Percentiles rank a stretch among this genome's conserved stretches.
phyloP scores from a whole-genome alignment of 1,284 basidiomycete species.

The Neolentinus lepideus region DNA sequence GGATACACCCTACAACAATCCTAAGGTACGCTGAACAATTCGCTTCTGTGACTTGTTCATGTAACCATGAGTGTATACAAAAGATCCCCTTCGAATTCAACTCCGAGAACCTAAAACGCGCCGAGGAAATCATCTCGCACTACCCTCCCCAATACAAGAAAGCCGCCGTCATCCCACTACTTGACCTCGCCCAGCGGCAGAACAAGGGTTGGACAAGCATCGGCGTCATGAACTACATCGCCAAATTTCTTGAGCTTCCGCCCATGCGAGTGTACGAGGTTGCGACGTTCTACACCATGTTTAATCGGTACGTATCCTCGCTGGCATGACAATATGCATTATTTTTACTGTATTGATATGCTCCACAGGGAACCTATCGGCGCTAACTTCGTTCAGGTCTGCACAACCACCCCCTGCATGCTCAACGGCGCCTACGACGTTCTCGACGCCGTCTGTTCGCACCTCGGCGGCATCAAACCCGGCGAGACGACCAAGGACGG shows the following conservation, averaged over 20 bases:
- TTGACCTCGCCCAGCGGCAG: conserved; percentile 95
- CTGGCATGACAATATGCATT: background rate
- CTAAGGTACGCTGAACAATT: conserved; percentile 43
- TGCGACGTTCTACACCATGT: conserved; percentile 99
- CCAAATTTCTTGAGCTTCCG: conserved; percentile 88
- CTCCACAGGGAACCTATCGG: conserved; percentile 86
- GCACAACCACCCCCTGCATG: conserved; percentile 99
- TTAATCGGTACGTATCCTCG: conserved; percentile 65
- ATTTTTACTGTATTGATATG: background rate
- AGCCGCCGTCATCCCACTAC: conserved; percentile 92
- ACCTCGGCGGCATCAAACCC: conserved; percentile 80
- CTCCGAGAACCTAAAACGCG: conserved; percentile 76
- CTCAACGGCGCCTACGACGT: conserved; percentile 90
- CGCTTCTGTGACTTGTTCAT: background rate
- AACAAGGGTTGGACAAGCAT: conserved; percentile 99
- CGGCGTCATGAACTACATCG: conserved; percentile 98
- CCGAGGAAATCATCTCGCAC: conserved; percentile 84
- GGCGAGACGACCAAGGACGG: conserved; percentile 93
- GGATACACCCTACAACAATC: conserved; percentile 90
- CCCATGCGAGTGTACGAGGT: conserved; percentile 99
- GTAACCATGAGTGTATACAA: background rate
- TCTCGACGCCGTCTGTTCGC: conserved; percentile 77
- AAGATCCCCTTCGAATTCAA: conserved; percentile 91
- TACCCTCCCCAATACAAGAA: conserved; percentile 99
- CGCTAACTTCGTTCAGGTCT: conserved; percentile 93